phyloP scores from a whole-genome alignment of 2,329 filamentous ascomycete genomes.

The Dactylellina cionopaga region DNA sequence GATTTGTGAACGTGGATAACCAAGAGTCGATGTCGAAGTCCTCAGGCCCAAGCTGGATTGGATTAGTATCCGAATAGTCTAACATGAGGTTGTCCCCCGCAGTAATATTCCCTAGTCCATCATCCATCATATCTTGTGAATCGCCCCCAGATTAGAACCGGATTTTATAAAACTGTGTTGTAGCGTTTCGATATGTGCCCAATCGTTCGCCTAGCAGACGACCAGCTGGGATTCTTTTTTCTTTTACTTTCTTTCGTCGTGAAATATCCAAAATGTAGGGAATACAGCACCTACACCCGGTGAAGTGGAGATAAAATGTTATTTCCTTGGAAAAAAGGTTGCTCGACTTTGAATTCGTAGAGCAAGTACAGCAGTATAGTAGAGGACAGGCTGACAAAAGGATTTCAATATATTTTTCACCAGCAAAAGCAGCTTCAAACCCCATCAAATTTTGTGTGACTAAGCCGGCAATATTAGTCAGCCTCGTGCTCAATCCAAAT shows the following conservation, averaged over 20 bases:
- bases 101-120: conserved; percentile 27
- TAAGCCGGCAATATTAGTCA: conserved; percentile 49
- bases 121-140: conserved; percentile 38
- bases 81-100: conserved; percentile 32
- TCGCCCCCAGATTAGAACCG: too few species aligned
- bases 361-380: background rate
- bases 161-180: too few species aligned
- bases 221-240: too few species aligned
- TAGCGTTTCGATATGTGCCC: conserved; percentile 22
- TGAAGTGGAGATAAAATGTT: too few species aligned
- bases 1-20: conserved; percentile 30
- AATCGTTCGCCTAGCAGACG: conserved; percentile 18
- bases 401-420: conserved; percentile 24
- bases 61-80: conserved; percentile 21
- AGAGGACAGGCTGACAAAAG: conserved; percentile 8
- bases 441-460: conserved; percentile 13
- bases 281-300: background rate
- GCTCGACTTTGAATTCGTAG: conserved; percentile 5
- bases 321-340: too few species aligned
- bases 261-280: conserved; percentile 1
- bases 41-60: conserved; percentile 14
- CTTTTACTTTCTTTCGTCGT: too few species aligned
- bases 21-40: conserved; percentile 47
- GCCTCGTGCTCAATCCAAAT: conserved; percentile 24
- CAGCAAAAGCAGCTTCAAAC: conserved; percentile 8